Base-by-base conservation (phyloP, 176 grass and related monocot species). In the Chrysopogon serrulatus region DNA sequence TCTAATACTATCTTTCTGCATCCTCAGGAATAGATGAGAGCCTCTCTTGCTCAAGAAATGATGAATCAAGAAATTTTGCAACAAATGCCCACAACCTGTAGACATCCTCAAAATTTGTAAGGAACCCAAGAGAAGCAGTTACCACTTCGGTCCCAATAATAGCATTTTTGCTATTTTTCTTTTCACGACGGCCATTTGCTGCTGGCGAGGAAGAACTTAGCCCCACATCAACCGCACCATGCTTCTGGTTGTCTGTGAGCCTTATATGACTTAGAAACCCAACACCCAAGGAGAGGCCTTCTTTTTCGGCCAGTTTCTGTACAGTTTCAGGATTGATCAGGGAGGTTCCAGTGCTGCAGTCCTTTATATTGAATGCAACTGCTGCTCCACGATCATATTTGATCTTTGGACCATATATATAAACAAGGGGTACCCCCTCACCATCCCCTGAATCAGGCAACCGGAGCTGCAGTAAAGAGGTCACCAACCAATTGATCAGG, bases 371-470 rank as follows among this genome's bases (percentile, higher is more conserved):
- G 88, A 99, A 99, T 74, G 96, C 96, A 68, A 99, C 93, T 66
- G 96, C 96, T 84, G 96, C 93, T 85, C 96, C 96, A 45, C 96
- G 89, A 83, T 99, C 96, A 79, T 99, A 99, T 83, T 92, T 99
- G 77, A 99, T 99, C 78, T 99, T 99, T 6, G 96, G 96, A 65
- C 96, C 96, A 84, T 96, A 96, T 74, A 99, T 96, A 53, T 90
- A 89, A 74, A 99, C 91, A 78, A 99, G 91, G 57, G 83, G 64
- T 31, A 76, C 76, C 57, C 86, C 89, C 35, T 92, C 89, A 23
- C 82, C 92, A 74, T 88, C 91, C 36, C 92, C 90, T 73, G 89
- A 90, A 90, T 92, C 89, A 49, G 87, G 87, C 86, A 99, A 88
- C 27, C 86, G 84, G 62, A 99, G 89, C 82, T 99, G 96, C 36